Evolutionary conservation across 305 asterid species (phyloP).

Genomic region (Rubia peregrina): DNA sequence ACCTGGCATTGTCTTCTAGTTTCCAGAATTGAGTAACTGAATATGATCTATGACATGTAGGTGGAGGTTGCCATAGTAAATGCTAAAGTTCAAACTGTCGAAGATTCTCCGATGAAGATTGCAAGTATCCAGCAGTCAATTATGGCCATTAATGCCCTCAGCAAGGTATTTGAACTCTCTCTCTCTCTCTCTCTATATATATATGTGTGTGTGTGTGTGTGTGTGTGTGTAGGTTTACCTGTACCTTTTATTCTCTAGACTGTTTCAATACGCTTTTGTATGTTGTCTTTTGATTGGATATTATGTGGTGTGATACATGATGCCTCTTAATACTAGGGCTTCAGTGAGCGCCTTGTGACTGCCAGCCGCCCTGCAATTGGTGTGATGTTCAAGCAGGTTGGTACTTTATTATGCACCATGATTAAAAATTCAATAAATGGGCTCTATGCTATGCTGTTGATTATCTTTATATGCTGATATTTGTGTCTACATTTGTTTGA

Average conservation of each 20-base stretch:
- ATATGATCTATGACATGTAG: conserved; percentile 27
- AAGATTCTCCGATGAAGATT: conserved; percentile 42
- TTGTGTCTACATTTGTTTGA: conserved; percentile 23
- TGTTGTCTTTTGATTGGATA: not conserved
- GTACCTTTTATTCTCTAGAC: not conserved
- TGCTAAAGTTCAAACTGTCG: conserved; percentile 29
- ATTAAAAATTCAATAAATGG: not conserved
- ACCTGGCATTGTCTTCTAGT: not conserved
- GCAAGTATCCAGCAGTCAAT: conserved; percentile 58
- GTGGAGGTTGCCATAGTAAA: conserved; percentile 54
- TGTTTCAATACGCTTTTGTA: not conserved
- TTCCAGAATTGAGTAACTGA: conserved; percentile 15
- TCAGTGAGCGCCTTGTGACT: conserved; percentile 82
- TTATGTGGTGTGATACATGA: conserved; percentile 9
- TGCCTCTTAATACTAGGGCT: conserved; percentile 54
- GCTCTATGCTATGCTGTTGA: conserved; percentile 7
- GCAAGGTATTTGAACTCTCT: conserved; percentile 35
- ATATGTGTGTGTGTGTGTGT: no score
- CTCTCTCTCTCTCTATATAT: not conserved
- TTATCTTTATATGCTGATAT: conserved; percentile 6
- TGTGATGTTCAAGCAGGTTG: conserved; percentile 84
- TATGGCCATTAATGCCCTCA: conserved; percentile 92
- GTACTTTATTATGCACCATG: conserved; percentile 6
- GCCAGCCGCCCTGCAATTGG: conserved; percentile 89
- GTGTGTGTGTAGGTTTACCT: no score